Evolutionary conservation across 2,329 filamentous ascomycete species (phyloP), one percentile per base, ranked within the genome.

Genomic region (Pseudogymnoascus sp.): DNA sequence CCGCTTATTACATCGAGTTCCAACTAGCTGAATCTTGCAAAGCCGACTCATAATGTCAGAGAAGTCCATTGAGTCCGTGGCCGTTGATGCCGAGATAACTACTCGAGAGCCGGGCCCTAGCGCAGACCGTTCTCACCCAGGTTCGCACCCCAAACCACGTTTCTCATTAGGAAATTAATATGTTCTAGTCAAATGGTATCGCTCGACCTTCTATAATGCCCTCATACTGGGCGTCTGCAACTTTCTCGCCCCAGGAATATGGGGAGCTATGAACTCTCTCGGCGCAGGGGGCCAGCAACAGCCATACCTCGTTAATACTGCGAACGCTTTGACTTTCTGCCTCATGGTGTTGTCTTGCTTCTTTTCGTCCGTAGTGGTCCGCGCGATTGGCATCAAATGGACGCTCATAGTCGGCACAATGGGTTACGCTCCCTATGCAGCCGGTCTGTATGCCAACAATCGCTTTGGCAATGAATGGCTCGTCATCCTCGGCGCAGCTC

Each of bases 301-400:
- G 7, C 88, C 88, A 0, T 81, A 85, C 68, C 78, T 90, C 1
- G 84, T 91, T 60, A 90, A 71, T 37, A 81, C 84, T 0, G 87
- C 86, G 12, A 91, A 91, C 67, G 84, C 88, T 0, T 73, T 90
- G 40, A 89, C 87, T 0, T 91, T 91, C 70, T 85, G 85, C 56
- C 79, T 90, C 6, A 90, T 90, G 88, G 85, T 90, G 0, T 70
- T 91, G 0, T 88, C 86, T 0, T 90, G 88, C 70, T 85, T 82
- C 70, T 83, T 90, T 59, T 84, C 83, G 0, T 86, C 84, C 61
- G 78, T 83, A 0, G 73, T 91, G 5, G 86, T 90, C 0, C 82
- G 82, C 31, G 85, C 84, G 50, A 82, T 91, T 42, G 89, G 89
- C 0, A 88, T 92, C 66, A 89, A 89, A 69, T 84, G 84, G 60